Evolutionary conservation across 23 red algal species (phyloP), one percentile per base, ranked within the genome.

Genomic region (Chondrus crispus): DNA sequence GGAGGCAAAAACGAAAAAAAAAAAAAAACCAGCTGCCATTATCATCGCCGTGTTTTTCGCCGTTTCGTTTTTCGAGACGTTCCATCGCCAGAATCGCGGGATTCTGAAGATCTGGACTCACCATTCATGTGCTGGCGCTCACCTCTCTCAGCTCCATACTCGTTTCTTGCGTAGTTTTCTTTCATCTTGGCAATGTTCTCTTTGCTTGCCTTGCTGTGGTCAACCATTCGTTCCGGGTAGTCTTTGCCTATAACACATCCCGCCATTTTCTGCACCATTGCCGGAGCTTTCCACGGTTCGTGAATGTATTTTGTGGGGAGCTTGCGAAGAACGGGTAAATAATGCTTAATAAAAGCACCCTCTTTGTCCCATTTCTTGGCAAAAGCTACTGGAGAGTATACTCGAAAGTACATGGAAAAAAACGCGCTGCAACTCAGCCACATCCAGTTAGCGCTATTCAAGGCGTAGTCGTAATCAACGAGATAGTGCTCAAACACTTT

Each of bases 391-490:
- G 97, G 97, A 41, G 91, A 95, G 52, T 99, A 99, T 24, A 99
- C 97, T 26, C 97, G 91, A 85, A 84, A 96, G 89, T 99, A 99
- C 62, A 87, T 74, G 51, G 88, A 64, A 57, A 99, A 99, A 76
- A 99, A 99, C 2, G 97, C 97, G 14, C 91, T 95, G 50, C 85
- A 90, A 26, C 91, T 95, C 45, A 99, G 82, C 97, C 97, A 99
- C 91, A 99, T 92, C 97, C 97, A 99, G 87, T 99, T 99, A 13
- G 90, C 94, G 33, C 73, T 80, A 64, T 99, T 99, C 53, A 99
- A 84, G 10, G 85, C 83, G 40, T 91, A 91, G 81, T 99, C 97
- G 38, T 82, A 82, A 62, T 99, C 97, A 1, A 99, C 68, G 9
- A 99, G 82, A 55, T 89, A 90, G 30, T 85, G 80, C 39, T 99